Evolutionary conservation across 257 asterid genomes (phyloP).

Genomic region (Solanum lycopersicoides): DNA sequence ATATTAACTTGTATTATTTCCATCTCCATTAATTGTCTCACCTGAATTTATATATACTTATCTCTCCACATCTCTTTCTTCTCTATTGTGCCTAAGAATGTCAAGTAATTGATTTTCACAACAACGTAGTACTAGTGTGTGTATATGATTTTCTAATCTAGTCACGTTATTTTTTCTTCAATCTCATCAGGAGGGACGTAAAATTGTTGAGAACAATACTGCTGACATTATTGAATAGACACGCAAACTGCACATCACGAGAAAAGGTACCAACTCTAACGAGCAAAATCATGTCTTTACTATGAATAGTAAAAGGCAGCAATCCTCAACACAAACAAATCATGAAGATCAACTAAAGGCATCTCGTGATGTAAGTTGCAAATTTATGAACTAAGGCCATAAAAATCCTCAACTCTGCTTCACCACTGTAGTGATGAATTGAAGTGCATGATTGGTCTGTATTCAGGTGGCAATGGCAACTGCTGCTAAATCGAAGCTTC

Average conservation of each 20-base stretch:
- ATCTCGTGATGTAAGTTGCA: conserved; percentile 98
- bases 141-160: neutral
- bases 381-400: neutral
- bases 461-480: conserved; percentile 93
- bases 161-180: neutral
- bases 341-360: conserved; percentile 83
- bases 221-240: conserved; percentile 55
- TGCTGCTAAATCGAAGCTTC: conserved; percentile 89
- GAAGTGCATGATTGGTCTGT: conserved; percentile 9
- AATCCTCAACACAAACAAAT: conserved; percentile 21
- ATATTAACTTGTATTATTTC: neutral
- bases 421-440: neutral
- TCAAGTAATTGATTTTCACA: neutral
- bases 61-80: neutral
- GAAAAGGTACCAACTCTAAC: conserved; percentile 29
- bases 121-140: neutral
- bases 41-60: no score
- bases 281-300: conserved; percentile 17
- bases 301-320: conserved; percentile 6
- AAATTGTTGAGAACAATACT: conserved; percentile 48
- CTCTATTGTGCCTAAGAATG: neutral
- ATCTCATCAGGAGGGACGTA: conserved; percentile 64
- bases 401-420: neutral
- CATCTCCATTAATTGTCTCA: neutral
- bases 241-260: conserved; percentile 46